phyloP scores from a whole-genome alignment of 164 flowering plant species.

The Macadamia integrifolia region DNA sequence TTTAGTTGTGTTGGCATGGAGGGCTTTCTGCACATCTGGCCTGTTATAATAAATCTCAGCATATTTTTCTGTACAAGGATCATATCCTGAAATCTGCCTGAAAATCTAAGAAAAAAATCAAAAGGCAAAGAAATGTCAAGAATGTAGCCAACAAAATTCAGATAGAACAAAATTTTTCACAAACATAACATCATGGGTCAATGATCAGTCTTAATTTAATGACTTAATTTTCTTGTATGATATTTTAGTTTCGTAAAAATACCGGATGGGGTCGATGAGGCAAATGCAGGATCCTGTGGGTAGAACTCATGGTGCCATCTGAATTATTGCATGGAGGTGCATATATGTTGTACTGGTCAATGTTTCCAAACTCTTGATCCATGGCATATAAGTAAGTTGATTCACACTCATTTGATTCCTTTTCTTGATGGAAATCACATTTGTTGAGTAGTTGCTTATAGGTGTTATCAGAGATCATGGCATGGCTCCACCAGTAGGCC shows the following conservation, averaged over 20 bases:
- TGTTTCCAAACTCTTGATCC: slow-evolving; percentile 85
- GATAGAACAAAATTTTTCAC: too few relatives aligned
- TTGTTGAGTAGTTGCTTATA: slow-evolving; percentile 54
- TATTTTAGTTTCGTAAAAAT: not conserved
- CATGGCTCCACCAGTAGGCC: slow-evolving; percentile 94
- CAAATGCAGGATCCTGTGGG: slow-evolving; percentile 35
- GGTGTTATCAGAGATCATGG: slow-evolving; percentile 81
- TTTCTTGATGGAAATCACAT: slow-evolving; percentile 53
- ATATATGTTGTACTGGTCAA: slow-evolving; percentile 87
- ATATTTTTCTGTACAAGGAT: slow-evolving; percentile 83
- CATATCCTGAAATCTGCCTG: slow-evolving; percentile 56
- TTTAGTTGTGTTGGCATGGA: slow-evolving; percentile 69
- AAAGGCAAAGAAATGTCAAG: not conserved
- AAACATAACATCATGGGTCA: too few relatives aligned
- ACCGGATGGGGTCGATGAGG: slow-evolving; percentile 61
- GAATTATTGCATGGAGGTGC: slow-evolving; percentile 77
- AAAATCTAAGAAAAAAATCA: slow-evolving; percentile 23
- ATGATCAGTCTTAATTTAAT: too few relatives aligned
- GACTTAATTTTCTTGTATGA: not conserved
- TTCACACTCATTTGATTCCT: slow-evolving; percentile 69
- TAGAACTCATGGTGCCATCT: slow-evolving; percentile 26
- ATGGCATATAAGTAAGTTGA: slow-evolving; percentile 59
- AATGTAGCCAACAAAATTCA: too few relatives aligned
- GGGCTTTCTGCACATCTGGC: slow-evolving; percentile 77
- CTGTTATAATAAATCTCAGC: slow-evolving; percentile 80